Conservation (phyloP, 2,329 filamentous ascomycete genomes). For the Colletotrichum musae region DNA sequence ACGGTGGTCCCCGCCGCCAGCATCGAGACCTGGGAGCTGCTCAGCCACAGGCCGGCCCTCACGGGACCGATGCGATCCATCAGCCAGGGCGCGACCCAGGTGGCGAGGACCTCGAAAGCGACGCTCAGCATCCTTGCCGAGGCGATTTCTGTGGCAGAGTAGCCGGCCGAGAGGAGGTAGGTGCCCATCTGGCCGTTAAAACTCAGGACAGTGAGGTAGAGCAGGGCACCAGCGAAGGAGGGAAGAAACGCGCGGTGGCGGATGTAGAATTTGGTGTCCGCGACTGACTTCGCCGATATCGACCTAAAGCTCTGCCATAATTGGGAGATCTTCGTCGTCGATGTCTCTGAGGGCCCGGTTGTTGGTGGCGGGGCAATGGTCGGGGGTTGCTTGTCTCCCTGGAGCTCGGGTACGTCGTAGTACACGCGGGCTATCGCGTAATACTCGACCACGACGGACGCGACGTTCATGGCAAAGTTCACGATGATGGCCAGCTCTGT, state of each 20-base stretch:
- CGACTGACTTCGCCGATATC: constrained; percentile 22
- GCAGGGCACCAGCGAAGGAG: constrained; percentile 66
- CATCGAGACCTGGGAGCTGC: constrained; percentile 72
- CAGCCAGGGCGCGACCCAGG: constrained; percentile 66
- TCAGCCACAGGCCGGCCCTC: constrained; percentile 74
- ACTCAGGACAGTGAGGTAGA: constrained; percentile 69
- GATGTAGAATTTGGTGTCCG: constrained; percentile 58
- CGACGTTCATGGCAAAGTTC: constrained; percentile 64
- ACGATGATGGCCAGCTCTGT: constrained; percentile 63
- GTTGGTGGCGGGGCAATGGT: neutral
- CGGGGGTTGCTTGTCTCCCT: constrained; percentile 40
- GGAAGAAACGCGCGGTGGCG: constrained; percentile 66
- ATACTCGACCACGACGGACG: constrained; percentile 67
- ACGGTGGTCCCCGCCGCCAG: constrained; percentile 54
- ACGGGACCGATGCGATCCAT: constrained; percentile 65
- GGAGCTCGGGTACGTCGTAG: constrained; percentile 46
- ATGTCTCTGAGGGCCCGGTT: neutral
- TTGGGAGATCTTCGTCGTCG: neutral
- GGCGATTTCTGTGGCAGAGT: constrained; percentile 60
- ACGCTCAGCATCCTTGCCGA: constrained; percentile 62
- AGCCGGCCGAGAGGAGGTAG: constrained; percentile 65
- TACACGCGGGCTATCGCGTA: constrained; percentile 60
- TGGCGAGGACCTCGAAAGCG: constrained; percentile 67
- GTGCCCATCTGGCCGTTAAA: constrained; percentile 71
- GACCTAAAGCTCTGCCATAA: neutral